Evolutionary conservation across 2,329 filamentous ascomycete genomes (phyloP), one percentile per base, ranked within the genome.

Genomic region (Stagonosporopsis vannaccii): DNA sequence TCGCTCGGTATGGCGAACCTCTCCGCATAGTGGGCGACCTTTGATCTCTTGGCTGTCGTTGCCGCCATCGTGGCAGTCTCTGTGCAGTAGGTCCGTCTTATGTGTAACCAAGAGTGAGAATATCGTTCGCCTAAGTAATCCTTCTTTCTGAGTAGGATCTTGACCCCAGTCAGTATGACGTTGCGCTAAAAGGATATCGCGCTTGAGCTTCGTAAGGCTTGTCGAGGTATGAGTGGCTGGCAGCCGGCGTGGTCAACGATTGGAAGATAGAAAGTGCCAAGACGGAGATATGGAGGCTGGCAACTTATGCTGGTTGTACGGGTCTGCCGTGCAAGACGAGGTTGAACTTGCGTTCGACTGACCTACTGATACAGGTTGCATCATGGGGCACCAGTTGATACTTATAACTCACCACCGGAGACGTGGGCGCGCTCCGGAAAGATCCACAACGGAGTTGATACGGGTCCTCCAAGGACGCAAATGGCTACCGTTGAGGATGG

Each of bases 1-100:
- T 96, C 92, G 51, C 84, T 79, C 52, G 90, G 83, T 56, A 95
- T 90, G 41, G 90, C 87, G 53, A 93, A 73, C 80, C 86, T 92
- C 64, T 81, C 69, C 42, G 78, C 68, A 66, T 75, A 75, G 30
- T 73, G 68, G n/a, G 66, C 70, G 37, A 76, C 44, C 58, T 75
- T 80, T 25, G 74, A 76, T 13, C 67, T 60, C 51, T 66, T 74
- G 46, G 77, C 52, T 51, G 76, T 78, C 65, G 78, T 78, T 64
- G 78, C 75, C 78, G 78, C 77, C 80, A 81, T 81, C 58, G 63
- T 65, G 59, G 53, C 17, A 36, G 32, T 35, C 51, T 35, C 13
- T 63, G 55, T 33, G 6, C 26, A 23, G 26, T 28, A 52, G 22
- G 28, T 19, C 40, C 55, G 57, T 64, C 51, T 49, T 25, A 59